These are phyloP conservation scores for Dysphania ambrosioides DNA, from an alignment of 148 eudicot genomes.

Conservation along the genomic window DNA sequence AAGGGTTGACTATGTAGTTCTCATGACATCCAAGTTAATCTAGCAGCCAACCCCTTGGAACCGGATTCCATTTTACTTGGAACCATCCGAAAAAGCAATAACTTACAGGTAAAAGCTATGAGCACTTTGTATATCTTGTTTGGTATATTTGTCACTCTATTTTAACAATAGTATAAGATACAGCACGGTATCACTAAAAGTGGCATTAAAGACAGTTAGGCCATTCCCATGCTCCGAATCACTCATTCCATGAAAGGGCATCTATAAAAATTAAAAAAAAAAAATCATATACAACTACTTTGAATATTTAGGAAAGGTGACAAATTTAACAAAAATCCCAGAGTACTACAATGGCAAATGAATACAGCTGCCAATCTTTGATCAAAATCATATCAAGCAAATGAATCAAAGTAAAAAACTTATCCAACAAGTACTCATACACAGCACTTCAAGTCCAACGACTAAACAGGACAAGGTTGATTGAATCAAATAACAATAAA, in stretches of 20 bases:
- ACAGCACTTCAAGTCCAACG: neutral
- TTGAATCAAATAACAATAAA: neutral
- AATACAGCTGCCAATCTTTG: too few relatives aligned
- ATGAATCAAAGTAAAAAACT: too few relatives aligned
- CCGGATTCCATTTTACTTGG: neutral
- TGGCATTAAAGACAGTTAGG: neutral
- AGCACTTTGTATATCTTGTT: too few relatives aligned
- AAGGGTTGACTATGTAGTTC: too few relatives aligned
- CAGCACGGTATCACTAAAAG: neutral
- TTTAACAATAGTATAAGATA: neutral
- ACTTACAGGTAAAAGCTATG: neutral
- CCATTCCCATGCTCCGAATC: neutral
- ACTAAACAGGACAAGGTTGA: neutral
- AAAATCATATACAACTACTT: neutral
- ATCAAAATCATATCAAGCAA: too few relatives aligned
- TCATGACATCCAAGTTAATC: neutral
- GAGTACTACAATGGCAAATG: too few relatives aligned
- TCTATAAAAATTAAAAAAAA: neutral
- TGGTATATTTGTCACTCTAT: neutral
- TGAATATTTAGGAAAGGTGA: neutral
- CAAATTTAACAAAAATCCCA: neutral
- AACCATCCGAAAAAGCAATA: neutral
- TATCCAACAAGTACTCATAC: neutral
- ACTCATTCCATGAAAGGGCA: neutral
- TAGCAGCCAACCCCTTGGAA: neutral